These are phyloP conservation scores for Claviceps digitariae DNA, from an alignment of 2,329 filamentous ascomycete species.

Conservation along the genomic window DNA sequence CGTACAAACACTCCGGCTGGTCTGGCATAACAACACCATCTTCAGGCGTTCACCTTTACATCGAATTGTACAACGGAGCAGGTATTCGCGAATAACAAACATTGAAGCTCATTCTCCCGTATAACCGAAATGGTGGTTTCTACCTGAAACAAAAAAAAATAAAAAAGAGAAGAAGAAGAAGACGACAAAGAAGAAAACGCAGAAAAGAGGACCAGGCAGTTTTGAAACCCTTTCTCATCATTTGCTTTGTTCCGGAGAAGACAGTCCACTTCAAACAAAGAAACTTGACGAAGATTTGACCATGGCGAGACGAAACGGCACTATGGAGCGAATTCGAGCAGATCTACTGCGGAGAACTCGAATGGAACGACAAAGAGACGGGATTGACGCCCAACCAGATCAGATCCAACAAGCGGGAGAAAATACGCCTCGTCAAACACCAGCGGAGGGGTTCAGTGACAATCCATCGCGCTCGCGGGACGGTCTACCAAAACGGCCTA, in stretches of 20 bases:
- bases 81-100: neutral
- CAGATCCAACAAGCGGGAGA: neutral
- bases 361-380: conserved; percentile 10
- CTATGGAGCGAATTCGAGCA: conserved; percentile 20
- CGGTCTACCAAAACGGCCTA: neutral
- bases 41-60: neutral
- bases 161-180: too few relatives aligned
- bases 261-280: neutral
- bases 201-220: neutral
- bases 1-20: neutral
- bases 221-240: neutral
- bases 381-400: neutral
- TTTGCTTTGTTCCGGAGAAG: neutral
- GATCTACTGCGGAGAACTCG: conserved; percentile 20
- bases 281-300: neutral
- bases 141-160: neutral
- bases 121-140: neutral
- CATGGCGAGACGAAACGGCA: conserved; percentile 11
- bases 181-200: neutral
- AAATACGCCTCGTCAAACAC: neutral
- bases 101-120: neutral
- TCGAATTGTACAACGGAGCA: neutral
- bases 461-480: neutral
- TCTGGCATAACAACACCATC: neutral
- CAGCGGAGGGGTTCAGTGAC: conserved; percentile 5